Percentiles rank a stretch among this genome's conserved stretches.
Evolutionary conservation across 306 rosid genomes (phyloP).

Genomic region (Pterocarpus santalinus): DNA sequence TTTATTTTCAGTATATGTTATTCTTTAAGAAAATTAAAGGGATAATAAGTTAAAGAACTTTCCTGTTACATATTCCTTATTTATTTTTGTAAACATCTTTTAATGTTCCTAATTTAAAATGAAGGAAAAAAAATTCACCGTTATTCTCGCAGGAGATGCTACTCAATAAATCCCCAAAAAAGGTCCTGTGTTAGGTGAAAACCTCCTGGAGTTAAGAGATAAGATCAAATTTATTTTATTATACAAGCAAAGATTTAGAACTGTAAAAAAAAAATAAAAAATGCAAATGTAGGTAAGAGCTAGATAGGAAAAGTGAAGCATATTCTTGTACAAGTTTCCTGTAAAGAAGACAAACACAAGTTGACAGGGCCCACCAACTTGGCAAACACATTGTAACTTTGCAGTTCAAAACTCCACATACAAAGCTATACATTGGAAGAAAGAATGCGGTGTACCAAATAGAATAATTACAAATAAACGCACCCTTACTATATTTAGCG

Average conservation of each 20-base stretch:
- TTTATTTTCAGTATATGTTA: not conserved
- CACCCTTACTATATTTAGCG: no score
- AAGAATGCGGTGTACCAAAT: not conserved
- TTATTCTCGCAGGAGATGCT: not conserved
- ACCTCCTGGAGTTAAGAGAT: constrained; percentile 31
- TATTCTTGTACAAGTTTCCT: not conserved
- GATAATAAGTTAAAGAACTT: not conserved
- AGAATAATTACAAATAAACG: no score
- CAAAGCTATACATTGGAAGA: not conserved
- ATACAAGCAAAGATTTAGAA: not conserved
- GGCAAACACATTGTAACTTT: not conserved
- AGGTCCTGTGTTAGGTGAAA: not conserved
- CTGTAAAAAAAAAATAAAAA: not conserved
- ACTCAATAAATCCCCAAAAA: constrained; percentile 6
- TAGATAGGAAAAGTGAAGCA: constrained; percentile 2
- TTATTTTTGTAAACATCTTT: not conserved
- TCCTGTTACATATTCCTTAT: not conserved
- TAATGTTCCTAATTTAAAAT: not conserved
- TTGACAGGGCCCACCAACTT: constrained; percentile 35
- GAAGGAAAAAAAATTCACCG: not conserved
- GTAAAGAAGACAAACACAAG: constrained; percentile 12
- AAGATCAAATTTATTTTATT: constrained; percentile 30
- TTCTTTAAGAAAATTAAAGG: not conserved
- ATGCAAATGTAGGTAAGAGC: not conserved
- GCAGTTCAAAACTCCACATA: not conserved